A percentile compares a stretch with the other conserved stretches of the same genome.
These are phyloP conservation scores for Vachellia collinsii DNA, from an alignment of 306 rosid species.

Conservation along the genomic window DNA sequence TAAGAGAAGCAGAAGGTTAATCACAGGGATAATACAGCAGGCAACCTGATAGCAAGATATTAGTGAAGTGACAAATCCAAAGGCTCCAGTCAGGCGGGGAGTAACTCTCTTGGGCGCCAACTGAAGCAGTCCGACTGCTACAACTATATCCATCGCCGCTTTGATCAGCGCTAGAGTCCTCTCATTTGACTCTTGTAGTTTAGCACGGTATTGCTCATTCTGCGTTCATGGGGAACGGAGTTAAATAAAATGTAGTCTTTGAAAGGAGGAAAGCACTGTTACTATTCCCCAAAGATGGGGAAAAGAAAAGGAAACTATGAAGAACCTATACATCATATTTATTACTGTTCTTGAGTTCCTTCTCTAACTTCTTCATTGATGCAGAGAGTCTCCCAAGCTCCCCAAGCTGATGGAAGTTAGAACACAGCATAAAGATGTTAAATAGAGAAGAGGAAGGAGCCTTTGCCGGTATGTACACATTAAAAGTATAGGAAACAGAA, in stretches of 20 bases:
- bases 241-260: slow-evolving; percentile 15
- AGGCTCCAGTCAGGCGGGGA: slow-evolving; percentile 86
- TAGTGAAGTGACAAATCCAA: slow-evolving; percentile 83
- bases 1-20: neutral
- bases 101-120: slow-evolving; percentile 84
- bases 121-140: slow-evolving; percentile 89
- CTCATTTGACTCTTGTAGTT: slow-evolving; percentile 72
- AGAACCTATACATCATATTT: slow-evolving; percentile 61
- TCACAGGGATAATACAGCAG: neutral
- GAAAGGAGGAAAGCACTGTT: neutral
- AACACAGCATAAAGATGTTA: slow-evolving; percentile 30
- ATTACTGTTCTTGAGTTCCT: slow-evolving; percentile 63
- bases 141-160: slow-evolving; percentile 78
- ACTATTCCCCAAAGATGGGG: neutral
- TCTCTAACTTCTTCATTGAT: slow-evolving; percentile 83
- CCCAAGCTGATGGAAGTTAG: slow-evolving; percentile 64
- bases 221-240: slow-evolving; percentile 40
- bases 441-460: neutral
- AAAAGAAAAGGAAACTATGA: neutral
- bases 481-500: neutral
- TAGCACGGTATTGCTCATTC: slow-evolving; percentile 75
- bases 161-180: slow-evolving; percentile 78
- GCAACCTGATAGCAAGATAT: slow-evolving; percentile 83
- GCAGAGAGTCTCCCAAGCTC: slow-evolving; percentile 89
- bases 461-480: neutral